Evolutionary conservation across 2,329 filamentous ascomycete genomes (phyloP), one percentile per base, ranked within the genome.

Genomic region (Colletotrichum tofieldiae): DNA sequence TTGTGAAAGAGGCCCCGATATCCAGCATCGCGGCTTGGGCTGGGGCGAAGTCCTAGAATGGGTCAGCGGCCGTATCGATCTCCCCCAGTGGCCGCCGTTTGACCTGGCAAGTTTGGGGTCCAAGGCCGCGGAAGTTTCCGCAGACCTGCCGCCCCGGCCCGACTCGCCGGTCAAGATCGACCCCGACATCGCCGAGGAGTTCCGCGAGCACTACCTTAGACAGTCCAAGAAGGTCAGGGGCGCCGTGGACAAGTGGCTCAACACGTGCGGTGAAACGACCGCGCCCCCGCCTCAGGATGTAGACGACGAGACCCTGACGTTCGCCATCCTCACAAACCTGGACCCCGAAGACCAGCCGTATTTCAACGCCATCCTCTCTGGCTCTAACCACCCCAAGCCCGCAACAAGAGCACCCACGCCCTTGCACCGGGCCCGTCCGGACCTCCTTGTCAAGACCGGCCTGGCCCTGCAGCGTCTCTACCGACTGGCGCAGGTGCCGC

Each of bases 41-140:
- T 99, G 96, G 96, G 96, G 96, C 12, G 96, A 98, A 79, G 95
- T 98, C 16, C 84, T 99, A 32, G 96, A 99, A 82, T 92, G 95
- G 79, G 95, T 98, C 16, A 96, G 94, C 75, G 96, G 96, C 23
- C 91, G 96, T 66, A 90, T 94, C 71, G 94, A 97, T 76, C 87
- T 98, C 63, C 95, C 96, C 0, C 84, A 88, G 20, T 98, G 96
- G 96, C 96, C 96, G 29, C 94, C 96, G 0, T 96, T 98, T 78
- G 91, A 93, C 75, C 88, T 95, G 76, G 89, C 89, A 3, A 86
- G 89, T 60, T 85, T 93, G 52, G 86, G 89, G 55, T 84, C 84
- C 62, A 92, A 90, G 76, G 89, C 91, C 5, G 87, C 88, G 51
- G 86, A 90, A 47, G 72, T 82, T 8, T 83, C 93, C 83, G 90